A percentile compares a stretch with the other conserved stretches of the same genome.
Conservation (phyloP, 1,284 basidiomycete genomes). For the Earliella scabrosa region DNA sequence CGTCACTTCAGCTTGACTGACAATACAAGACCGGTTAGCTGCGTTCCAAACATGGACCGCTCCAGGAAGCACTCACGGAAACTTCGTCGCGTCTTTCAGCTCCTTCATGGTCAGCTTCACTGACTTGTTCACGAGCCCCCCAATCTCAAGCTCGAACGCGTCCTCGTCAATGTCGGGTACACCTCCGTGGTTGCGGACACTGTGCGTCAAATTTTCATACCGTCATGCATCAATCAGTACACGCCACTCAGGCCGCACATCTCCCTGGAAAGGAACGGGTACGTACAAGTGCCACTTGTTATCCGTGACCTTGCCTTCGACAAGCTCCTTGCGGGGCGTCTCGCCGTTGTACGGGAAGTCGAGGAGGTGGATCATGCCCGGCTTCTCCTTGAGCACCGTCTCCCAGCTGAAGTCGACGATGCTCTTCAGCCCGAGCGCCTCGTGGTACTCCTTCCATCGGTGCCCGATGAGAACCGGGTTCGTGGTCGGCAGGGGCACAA, state of each 20-base stretch:
- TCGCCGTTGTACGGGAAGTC: conserved; percentile 61
- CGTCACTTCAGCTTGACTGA: conserved; percentile 52
- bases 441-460: conserved; percentile 61
- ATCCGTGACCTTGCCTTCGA: conserved; percentile 48
- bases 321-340: conserved; percentile 46
- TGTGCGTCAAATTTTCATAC: conserved; percentile 24
- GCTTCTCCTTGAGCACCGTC: conserved; percentile 55
- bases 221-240: no score
- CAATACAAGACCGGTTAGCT: neutral
- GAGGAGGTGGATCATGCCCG: conserved; percentile 55
- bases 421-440: conserved; percentile 48
- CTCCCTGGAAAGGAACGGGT: neutral
- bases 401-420: conserved; percentile 59
- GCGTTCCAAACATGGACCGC: neutral
- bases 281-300: conserved; percentile 54
- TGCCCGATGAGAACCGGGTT: conserved; percentile 55
- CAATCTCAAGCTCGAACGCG: conserved; percentile 50
- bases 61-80: conserved; percentile 42
- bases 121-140: conserved; percentile 51
- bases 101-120: conserved; percentile 49
- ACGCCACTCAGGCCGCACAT: neutral
- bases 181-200: conserved; percentile 53
- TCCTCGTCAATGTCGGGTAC: conserved; percentile 50
- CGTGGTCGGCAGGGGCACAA: conserved; percentile 52
- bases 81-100: conserved; percentile 48